Evolutionary conservation across 768 basidiomycete genomes (phyloP).

Genomic region (Collybia nuda): DNA sequence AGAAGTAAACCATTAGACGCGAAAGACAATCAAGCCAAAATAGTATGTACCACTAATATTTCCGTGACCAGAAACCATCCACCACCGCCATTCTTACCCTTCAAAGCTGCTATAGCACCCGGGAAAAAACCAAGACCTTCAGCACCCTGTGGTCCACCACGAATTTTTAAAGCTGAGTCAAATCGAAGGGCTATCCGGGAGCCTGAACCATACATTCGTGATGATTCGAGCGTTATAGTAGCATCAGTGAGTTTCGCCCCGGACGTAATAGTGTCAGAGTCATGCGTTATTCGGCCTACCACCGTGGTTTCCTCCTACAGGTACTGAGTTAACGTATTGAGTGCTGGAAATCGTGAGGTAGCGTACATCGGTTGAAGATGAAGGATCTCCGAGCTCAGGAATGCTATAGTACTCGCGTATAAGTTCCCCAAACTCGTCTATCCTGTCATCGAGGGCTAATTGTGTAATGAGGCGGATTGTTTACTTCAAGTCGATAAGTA

Average conservation of each 20-base stretch:
- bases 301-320: slow-evolving; percentile 62
- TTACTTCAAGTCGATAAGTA: background rate
- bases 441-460: slow-evolving; percentile 79
- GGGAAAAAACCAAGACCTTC: slow-evolving; percentile 80
- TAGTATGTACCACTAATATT: slow-evolving; percentile 62
- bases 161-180: slow-evolving; percentile 60
- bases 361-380: slow-evolving; percentile 40
- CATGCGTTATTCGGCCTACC: slow-evolving; percentile 74
- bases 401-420: slow-evolving; percentile 71
- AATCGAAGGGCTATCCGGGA: slow-evolving; percentile 74
- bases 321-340: background rate
- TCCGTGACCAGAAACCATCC: slow-evolving; percentile 85
- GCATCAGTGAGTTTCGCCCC: slow-evolving; percentile 70
- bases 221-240: slow-evolving; percentile 79
- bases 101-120: slow-evolving; percentile 82
- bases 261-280: slow-evolving; percentile 56
- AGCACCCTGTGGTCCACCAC: slow-evolving; percentile 60
- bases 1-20: background rate
- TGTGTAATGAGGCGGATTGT: slow-evolving; percentile 3
- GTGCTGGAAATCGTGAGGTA: background rate
- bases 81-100: slow-evolving; percentile 89
- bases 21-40: background rate
- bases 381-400: slow-evolving; percentile 75
- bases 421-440: slow-evolving; percentile 82
- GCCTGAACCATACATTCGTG: slow-evolving; percentile 69